Percentiles rank a stretch among this genome's conserved stretches.
phyloP scores from a whole-genome alignment of 148 eudicot genomes.

The Vaccinium macrocarpon region DNA sequence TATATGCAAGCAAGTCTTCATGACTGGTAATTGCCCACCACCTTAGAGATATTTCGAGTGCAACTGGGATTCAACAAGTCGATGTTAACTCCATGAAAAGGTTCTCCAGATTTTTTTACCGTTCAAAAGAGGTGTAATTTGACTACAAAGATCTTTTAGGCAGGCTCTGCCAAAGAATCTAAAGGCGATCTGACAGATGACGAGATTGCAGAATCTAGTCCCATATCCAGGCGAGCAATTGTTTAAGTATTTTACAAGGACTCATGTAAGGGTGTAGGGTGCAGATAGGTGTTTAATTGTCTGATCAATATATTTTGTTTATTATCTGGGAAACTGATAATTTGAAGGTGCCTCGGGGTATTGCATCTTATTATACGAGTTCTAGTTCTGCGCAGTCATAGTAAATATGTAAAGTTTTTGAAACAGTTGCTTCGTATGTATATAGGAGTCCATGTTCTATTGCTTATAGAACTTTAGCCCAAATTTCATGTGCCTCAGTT shows the following conservation, averaged over 20 bases:
- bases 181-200: neutral
- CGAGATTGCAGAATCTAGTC: neutral
- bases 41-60: neutral
- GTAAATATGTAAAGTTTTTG: neutral
- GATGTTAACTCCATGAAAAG: neutral
- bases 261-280: neutral
- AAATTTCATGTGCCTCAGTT: neutral
- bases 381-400: neutral
- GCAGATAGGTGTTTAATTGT: neutral
- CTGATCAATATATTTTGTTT: neutral
- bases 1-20: neutral
- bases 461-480: neutral
- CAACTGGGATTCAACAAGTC: neutral
- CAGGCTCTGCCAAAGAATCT: neutral
- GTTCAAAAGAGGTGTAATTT: neutral
- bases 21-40: neutral
- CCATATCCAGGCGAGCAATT: neutral
- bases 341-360: neutral
- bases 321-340: neutral
- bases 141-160: neutral
- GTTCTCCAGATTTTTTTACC: neutral
- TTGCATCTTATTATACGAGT: neutral
- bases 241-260: neutral
- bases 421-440: neutral
- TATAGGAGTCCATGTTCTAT: neutral